Conservation (phyloP, 225 moss, liverwort and hornwort genomes). For the Climacium dendroides region DNA sequence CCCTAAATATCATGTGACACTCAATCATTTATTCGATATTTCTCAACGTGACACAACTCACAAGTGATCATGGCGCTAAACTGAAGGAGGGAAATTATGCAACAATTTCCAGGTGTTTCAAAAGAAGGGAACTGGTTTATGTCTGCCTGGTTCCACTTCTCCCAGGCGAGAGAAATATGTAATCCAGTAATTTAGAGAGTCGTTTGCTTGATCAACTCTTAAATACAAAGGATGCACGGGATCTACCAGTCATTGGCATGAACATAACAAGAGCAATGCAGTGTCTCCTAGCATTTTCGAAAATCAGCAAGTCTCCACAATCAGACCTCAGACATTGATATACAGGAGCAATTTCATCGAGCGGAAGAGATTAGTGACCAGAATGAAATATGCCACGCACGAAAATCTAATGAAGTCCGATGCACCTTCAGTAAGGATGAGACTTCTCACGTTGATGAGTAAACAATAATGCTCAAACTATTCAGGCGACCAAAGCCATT, state of each 20-base stretch:
- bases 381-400: background rate
- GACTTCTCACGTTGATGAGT: background rate
- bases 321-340: background rate
- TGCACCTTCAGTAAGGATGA: background rate
- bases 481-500: background rate
- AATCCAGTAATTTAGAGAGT: background rate
- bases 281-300: background rate
- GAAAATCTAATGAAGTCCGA: background rate
- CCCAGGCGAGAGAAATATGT: background rate
- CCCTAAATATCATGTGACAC: background rate
- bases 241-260: background rate
- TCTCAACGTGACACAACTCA: background rate
- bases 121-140: background rate
- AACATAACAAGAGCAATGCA: background rate
- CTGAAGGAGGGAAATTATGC: background rate
- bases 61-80: background rate
- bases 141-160: background rate
- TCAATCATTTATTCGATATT: background rate
- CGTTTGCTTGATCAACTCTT: background rate
- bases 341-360: background rate
- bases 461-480: background rate
- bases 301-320: background rate
- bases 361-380: background rate
- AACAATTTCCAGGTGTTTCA: background rate
- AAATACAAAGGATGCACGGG: background rate